Evolutionary conservation across 23 red algal species (phyloP), one percentile per base, ranked within the genome.

Genomic region (Gracilaria domingensis): DNA sequence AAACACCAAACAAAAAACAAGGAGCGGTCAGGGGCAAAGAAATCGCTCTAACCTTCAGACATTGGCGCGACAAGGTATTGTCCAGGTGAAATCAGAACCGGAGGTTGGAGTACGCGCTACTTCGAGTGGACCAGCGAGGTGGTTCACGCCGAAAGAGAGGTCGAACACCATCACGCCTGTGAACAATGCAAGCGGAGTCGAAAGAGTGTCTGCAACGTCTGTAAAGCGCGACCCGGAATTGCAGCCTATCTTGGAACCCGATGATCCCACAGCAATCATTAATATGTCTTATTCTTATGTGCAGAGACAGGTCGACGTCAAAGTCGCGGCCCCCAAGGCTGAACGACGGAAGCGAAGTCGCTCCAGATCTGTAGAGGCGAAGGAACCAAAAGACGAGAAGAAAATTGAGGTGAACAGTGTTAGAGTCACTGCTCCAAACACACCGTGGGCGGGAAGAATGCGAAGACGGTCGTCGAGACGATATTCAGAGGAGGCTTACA

Each of bases 381-480:
- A 69, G 12, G 64, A 69, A 69, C 64, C 4, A 69, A 37, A 37
- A 20, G 64, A 69, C 30, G 64, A 69, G 17, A 69, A 69, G 18
- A 69, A 37, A 20, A 12, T 17, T 69, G 26, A 11, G 4, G 38
- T 34, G 64, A 0, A 4, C 0, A 32, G 18, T 69, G 16, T 1
- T 0, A 69, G 38, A 69, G 64, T 37, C 33, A 2, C 32, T 32
- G 23, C 72, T 26, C 50, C 72, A 7, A 50, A 50, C 2, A 49
- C 72, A 14, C 72, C 72, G 5, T 77, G 72, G 72, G 72, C 72
- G 5, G 72, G 72, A 50, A 77, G 72, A 77, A 77, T 77, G 72
- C 72, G 72, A 49, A 77, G 38, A 37, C 72, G 72, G 4, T 29
- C 72, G 4, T 51, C 38, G 26, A 77, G 23, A 14, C 49, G 26